phyloP scores from a whole-genome alignment of 208 protist genomes.

The Wallacemonas sp. region DNA sequence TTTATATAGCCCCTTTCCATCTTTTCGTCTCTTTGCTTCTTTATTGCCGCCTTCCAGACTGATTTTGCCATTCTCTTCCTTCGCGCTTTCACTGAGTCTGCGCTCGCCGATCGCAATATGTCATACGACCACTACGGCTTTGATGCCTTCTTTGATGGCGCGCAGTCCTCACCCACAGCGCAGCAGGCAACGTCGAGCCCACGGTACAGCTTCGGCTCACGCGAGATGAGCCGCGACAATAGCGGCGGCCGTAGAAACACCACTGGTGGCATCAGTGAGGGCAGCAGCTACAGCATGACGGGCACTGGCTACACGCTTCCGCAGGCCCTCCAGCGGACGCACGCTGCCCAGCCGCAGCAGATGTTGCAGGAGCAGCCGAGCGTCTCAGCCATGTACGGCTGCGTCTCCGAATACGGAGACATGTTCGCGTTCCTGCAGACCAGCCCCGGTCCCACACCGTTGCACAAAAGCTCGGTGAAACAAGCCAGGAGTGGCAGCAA shows the following conservation, averaged over 20 bases:
- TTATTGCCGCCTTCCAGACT: neutral
- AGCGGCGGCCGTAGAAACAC: neutral
- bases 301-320: neutral
- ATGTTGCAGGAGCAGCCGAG: neutral
- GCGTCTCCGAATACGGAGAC: neutral
- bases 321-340: neutral
- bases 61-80: neutral
- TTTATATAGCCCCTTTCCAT: neutral
- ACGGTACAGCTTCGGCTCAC: neutral
- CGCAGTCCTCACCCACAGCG: neutral
- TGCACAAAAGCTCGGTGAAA: too few species aligned
- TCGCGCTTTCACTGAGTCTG: neutral
- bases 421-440: neutral
- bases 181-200: neutral
- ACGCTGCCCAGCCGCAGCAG: neutral
- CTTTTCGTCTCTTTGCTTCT: constrained; percentile 12
- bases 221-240: neutral
- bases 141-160: neutral
- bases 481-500: too few species aligned
- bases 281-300: neutral
- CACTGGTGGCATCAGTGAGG: neutral
- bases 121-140: neutral
- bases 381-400: neutral
- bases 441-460: too few species aligned
- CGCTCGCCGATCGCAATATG: neutral